These are phyloP conservation scores for Kalmanozyma brasiliensis DNA, from an alignment of 1,284 basidiomycete species.

Conservation along the genomic window DNA sequence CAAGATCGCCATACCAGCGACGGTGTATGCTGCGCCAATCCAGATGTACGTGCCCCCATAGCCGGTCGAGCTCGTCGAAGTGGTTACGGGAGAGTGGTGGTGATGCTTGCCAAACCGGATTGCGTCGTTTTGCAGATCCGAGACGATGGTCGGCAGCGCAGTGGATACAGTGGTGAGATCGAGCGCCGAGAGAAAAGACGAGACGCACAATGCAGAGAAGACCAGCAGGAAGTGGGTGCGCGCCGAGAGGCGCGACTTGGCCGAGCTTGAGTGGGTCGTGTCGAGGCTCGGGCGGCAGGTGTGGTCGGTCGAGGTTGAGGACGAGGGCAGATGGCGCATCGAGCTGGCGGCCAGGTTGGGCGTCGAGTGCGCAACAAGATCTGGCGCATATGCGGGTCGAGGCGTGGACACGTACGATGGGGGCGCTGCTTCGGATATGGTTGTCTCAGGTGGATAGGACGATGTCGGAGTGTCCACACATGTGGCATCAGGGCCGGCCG, in stretches of 20 bases:
- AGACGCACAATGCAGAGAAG: conserved; percentile 34
- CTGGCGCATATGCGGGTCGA: too few relatives aligned
- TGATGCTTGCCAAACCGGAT: conserved; percentile 20
- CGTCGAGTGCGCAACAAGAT: too few relatives aligned
- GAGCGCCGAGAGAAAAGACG: conserved; percentile 38
- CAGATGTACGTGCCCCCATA: conserved; percentile 40
- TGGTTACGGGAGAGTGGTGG: background rate
- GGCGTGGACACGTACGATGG: too few relatives aligned
- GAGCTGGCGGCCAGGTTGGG: too few relatives aligned
- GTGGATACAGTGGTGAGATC: conserved; percentile 46
- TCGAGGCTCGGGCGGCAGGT: conserved; percentile 4
- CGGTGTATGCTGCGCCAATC: conserved; percentile 45
- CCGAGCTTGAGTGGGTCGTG: background rate
- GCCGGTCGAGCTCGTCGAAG: background rate
- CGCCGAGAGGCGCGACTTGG: conserved; percentile 3
- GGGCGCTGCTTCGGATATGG: too few relatives aligned
- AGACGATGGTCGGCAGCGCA: conserved; percentile 41
- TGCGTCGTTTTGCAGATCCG: conserved; percentile 36
- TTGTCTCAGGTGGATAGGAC: too few relatives aligned
- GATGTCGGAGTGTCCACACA: too few relatives aligned
- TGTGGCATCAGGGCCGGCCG: too few relatives aligned
- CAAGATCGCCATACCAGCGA: conserved; percentile 40
- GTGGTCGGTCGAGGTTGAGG: background rate
- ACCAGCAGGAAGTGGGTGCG: conserved; percentile 34
- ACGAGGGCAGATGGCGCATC: too few relatives aligned